Base-by-base conservation (phyloP, 2,329 filamentous ascomycete species). In the Aspergillus sp. region DNA sequence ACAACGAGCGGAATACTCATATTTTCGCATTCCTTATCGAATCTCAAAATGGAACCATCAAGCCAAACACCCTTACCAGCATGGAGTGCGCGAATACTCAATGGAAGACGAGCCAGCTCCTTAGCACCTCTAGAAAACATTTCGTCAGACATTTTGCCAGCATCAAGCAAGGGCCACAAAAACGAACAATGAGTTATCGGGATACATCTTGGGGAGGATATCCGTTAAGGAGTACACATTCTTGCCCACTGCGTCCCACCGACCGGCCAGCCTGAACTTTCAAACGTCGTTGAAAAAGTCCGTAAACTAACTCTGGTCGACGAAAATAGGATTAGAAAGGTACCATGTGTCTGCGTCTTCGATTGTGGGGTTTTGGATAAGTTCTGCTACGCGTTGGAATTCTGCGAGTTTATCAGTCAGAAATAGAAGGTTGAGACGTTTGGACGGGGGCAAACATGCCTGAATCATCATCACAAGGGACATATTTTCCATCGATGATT, bases 231-330 rank as follows among this genome's bases (percentile, higher is more conserved):
- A 7, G 9, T 36, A 27, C 13, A 36, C 13, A 3, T 13, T 5
- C 7, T n/a, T 9, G 34, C 27, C 34, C 1, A 36, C 19, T 26
- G 27, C 19, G 6, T 26, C n/a, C 34, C 6, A 10, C 34, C 13
- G 34, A 13, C 13, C 34, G 27, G 8, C 10, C 19, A 6, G 13
- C 8, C 27, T 36, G 13, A 27, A 19, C 34, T 13, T 10, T 7
- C 34, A 6, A 39, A 39, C 48, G 49, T 47, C 55, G 42, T 45
- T 36, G 34, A 36, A 36, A 13, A 36, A 36, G n/a, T n/a, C n/a
- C n/a, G n/a, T n/a, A n/a, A n/a, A n/a, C n/a, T n/a, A n/a, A n/a
- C n/a, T n/a, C n/a, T n/a, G n/a, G n/a, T n/a, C n/a, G n/a, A n/a
- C n/a, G n/a, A n/a, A n/a, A n/a, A n/a, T n/a, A n/a, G n/a, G n/a